These are phyloP conservation scores for Candida manassasensis DNA, from an alignment of 805 yeast genomes.

Conservation along the genomic window DNA sequence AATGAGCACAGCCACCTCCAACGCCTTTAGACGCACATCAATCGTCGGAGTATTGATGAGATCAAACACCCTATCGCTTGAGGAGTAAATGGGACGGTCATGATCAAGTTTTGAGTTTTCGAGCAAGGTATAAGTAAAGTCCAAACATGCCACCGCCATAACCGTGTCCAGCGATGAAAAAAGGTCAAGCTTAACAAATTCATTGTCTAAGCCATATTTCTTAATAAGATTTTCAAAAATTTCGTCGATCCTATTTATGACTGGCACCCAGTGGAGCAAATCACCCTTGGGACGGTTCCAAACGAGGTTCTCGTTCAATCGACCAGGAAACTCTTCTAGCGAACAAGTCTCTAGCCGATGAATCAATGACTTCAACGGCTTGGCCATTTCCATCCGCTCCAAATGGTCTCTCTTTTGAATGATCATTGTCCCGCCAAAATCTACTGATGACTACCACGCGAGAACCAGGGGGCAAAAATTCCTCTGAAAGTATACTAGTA, in stretches of 20 bases:
- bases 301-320: slow-evolving; percentile 31
- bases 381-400: slow-evolving; percentile 25
- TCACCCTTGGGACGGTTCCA: slow-evolving; percentile 70
- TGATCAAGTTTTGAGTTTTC: slow-evolving; percentile 51
- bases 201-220: slow-evolving; percentile 49
- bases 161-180: slow-evolving; percentile 44
- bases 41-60: slow-evolving; percentile 58
- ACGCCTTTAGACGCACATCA: slow-evolving; percentile 52
- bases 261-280: slow-evolving; percentile 69
- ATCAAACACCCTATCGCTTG: slow-evolving; percentile 54
- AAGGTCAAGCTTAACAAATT: slow-evolving; percentile 41
- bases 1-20: slow-evolving; percentile 55
- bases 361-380: slow-evolving; percentile 27
- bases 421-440: slow-evolving; percentile 21
- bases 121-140: slow-evolving; percentile 58
- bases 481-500: not conserved
- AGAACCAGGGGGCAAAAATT: not conserved
- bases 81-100: slow-evolving; percentile 63
- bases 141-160: slow-evolving; percentile 47
- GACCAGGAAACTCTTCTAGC: slow-evolving; percentile 35
- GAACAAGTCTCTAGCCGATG: slow-evolving; percentile 35
- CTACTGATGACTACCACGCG: too few relatives aligned
- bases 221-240: slow-evolving; percentile 51
- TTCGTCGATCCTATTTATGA: slow-evolving; percentile 70
- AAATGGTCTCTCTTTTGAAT: slow-evolving; percentile 26